Percentiles rank a stretch among this genome's conserved stretches.
phyloP scores from a whole-genome alignment of 371 early-diverging fungal species.

The Zancudomyces culisetae region DNA sequence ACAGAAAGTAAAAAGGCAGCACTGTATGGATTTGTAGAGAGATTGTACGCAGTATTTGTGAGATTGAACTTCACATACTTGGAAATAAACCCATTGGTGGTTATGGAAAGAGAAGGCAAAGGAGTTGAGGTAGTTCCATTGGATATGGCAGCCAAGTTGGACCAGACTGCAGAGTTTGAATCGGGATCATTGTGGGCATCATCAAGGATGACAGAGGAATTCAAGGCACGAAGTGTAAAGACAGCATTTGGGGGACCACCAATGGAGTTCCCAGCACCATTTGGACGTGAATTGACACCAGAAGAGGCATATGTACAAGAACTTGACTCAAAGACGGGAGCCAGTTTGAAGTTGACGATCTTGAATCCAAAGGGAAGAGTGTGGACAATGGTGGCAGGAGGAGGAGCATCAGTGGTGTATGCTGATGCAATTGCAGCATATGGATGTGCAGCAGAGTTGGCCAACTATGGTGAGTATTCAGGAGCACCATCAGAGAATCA shows the following conservation, averaged over 20 bases:
- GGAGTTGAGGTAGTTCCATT: conserved; percentile 65
- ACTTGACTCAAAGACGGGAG: conserved; percentile 94
- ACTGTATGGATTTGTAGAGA: conserved; percentile 72
- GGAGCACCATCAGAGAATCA: conserved; percentile 95
- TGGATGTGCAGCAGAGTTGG: conserved; percentile 81
- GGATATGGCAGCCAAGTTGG: conserved; percentile 93
- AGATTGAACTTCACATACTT: conserved; percentile 94
- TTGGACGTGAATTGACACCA: conserved; percentile 84
- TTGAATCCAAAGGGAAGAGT: conserved; percentile 84
- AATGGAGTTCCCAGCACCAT: conserved; percentile 95
- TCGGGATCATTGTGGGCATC: conserved; percentile 76
- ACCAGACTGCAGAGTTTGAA: conserved; percentile 96
- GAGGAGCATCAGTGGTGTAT: conserved; percentile 94
- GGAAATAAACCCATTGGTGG: conserved; percentile 96
- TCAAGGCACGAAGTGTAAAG: conserved; percentile 6
- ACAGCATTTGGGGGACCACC: conserved; percentile 52
- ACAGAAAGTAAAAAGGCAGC: conserved; percentile 21
- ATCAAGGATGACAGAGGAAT: conserved; percentile 33
- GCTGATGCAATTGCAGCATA: conserved; percentile 92
- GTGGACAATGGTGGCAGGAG: conserved; percentile 99
- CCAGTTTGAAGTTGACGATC: conserved; percentile 89
- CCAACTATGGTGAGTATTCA: conserved; percentile 98
- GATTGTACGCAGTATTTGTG: conserved; percentile 82
- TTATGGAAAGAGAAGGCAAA: conserved; percentile 43
- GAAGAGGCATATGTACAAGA: conserved; percentile 96